Conservation (phyloP, 2,329 filamentous ascomycete species). For the Bipolaris victoriae region DNA sequence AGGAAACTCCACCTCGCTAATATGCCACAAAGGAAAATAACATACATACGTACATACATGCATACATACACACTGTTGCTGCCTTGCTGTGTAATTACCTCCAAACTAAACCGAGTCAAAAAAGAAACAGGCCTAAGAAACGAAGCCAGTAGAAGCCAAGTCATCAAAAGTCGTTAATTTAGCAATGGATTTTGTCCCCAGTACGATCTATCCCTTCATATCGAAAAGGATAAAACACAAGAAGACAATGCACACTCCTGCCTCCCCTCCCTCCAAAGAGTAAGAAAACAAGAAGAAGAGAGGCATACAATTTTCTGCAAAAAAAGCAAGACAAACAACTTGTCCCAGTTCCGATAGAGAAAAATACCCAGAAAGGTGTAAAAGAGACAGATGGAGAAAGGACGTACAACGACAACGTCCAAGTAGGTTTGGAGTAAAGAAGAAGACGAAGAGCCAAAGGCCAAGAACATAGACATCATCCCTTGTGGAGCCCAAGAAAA, state of each 20-base stretch:
- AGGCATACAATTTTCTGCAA: not conserved
- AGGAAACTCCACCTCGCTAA: no score
- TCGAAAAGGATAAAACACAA: not conserved
- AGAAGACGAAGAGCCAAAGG: slow-evolving; percentile 3
- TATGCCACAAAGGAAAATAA: not conserved
- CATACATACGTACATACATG: not conserved
- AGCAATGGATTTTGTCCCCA: not conserved
- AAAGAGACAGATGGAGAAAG: not conserved
- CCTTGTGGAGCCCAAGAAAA: not conserved
- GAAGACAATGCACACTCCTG: no score
- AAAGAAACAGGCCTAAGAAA: not conserved
- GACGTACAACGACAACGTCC: not conserved
- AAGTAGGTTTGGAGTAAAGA: not conserved
- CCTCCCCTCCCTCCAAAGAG: not conserved
- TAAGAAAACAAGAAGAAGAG: not conserved
- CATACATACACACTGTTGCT: not conserved
- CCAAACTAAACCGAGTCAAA: not conserved
- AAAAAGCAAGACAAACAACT: not conserved
- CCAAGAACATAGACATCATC: not conserved
- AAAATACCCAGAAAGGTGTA: not conserved
- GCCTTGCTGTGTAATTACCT: not conserved
- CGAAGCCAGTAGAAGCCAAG: not conserved
- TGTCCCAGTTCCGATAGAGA: not conserved
- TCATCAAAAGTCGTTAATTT: not conserved
- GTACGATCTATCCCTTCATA: not conserved